These are phyloP conservation scores for Ceratocystiopsis sp. DNA, from an alignment of 2,329 filamentous ascomycete genomes.

Conservation along the genomic window DNA sequence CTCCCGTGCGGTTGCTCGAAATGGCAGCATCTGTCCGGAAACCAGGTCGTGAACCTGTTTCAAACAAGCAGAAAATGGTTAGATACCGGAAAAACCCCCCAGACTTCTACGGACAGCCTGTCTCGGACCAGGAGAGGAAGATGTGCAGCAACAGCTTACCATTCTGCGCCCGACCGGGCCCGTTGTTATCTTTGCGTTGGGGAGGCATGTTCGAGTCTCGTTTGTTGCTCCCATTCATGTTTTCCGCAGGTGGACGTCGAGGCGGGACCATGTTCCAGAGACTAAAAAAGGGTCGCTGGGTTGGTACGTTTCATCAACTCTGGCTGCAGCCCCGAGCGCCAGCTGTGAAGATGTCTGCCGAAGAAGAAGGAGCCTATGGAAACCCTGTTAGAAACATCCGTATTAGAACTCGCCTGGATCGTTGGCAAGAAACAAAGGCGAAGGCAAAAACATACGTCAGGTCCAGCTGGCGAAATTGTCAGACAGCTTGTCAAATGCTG, in stretches of 20 bases:
- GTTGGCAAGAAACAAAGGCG: too few relatives aligned
- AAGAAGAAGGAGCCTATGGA: too few relatives aligned
- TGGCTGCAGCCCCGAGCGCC: neutral
- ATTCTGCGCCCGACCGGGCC: slow-evolving; percentile 19
- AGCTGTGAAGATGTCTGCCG: too few relatives aligned
- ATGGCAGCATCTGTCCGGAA: slow-evolving; percentile 87
- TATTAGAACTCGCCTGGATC: too few relatives aligned
- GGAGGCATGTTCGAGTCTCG: slow-evolving; percentile 18
- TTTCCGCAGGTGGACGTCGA: slow-evolving; percentile 16
- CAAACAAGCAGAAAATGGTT: neutral
- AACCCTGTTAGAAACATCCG: too few relatives aligned
- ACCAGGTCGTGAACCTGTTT: slow-evolving; percentile 42
- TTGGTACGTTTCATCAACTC: slow-evolving; percentile 14
- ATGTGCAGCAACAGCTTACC: slow-evolving; percentile 15
- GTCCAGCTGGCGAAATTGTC: too few relatives aligned
- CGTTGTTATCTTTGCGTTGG: slow-evolving; percentile 16
- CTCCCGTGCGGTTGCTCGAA: slow-evolving; percentile 50
- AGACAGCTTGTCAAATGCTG: too few relatives aligned
- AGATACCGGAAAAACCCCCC: too few relatives aligned
- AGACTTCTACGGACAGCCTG: neutral
- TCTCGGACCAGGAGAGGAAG: neutral
- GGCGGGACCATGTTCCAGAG: slow-evolving; percentile 18
- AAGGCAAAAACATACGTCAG: too few relatives aligned
- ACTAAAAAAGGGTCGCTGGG: slow-evolving; percentile 10
- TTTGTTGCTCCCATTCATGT: slow-evolving; percentile 15